phyloP scores from a whole-genome alignment of 768 basidiomycete species.

The Lactarius pseudohatsudake region DNA sequence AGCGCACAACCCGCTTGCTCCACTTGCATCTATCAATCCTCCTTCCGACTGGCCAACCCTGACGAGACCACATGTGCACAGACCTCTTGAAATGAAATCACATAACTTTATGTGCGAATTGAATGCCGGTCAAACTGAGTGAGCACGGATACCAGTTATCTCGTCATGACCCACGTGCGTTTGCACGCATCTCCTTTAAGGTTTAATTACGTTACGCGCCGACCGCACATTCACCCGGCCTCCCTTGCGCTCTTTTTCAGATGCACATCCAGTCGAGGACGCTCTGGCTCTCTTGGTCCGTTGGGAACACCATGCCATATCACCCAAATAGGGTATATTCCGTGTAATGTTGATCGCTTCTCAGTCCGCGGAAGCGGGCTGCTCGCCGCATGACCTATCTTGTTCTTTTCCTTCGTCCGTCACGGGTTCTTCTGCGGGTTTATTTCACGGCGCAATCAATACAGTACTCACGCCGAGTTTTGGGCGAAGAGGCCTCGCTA shows the following conservation, averaged over 20 bases:
- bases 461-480: not conserved
- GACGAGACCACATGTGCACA: not conserved
- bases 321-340: not conserved
- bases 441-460: not conserved
- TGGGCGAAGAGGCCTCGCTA: not conserved
- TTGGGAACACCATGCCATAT: not conserved
- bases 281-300: not conserved
- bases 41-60: not conserved
- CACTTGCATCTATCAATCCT: not conserved
- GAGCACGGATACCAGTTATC: not conserved
- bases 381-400: not conserved
- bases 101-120: not conserved
- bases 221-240: not conserved
- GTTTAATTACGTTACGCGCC: not conserved
- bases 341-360: not conserved
- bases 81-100: not conserved
- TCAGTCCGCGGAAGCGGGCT: not conserved
- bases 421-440: not conserved
- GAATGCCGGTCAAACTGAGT: not conserved
- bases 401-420: not conserved
- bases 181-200: not conserved
- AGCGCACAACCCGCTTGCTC: not conserved
- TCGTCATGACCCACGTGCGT: not conserved
- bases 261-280: not conserved
- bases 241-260: not conserved